These are phyloP conservation scores for Boletus tylopilopsis DNA, from an alignment of 768 basidiomycete genomes.

Conservation along the genomic window DNA sequence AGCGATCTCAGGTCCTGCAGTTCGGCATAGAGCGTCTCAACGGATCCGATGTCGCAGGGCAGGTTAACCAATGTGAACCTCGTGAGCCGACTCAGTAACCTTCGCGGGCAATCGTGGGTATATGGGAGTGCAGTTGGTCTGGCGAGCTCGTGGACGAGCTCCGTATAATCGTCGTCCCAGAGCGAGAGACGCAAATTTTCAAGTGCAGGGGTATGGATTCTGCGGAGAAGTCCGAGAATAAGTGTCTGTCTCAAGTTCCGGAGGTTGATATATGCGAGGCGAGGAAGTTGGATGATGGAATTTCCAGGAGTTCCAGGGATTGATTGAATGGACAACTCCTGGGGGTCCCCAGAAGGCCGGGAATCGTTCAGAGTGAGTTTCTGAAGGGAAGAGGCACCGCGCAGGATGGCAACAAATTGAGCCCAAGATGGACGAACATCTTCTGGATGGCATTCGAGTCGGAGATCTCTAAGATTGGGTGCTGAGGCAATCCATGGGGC, in stretches of 20 bases:
- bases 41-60: constrained; percentile 36
- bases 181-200: constrained; percentile 46
- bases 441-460: constrained; percentile 59
- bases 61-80: constrained; percentile 48
- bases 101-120: constrained; percentile 33
- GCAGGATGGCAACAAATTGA: constrained; percentile 51
- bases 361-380: constrained; percentile 53
- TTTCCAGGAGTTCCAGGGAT: constrained; percentile 16
- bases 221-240: constrained; percentile 19
- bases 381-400: constrained; percentile 49
- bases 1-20: constrained; percentile 38
- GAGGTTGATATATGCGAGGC: constrained; percentile 36
- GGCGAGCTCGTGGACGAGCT: constrained; percentile 43
- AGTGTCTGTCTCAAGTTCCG: constrained; percentile 56
- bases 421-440: constrained; percentile 62
- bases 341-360: constrained; percentile 47
- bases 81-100: constrained; percentile 43
- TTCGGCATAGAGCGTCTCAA: constrained; percentile 42
- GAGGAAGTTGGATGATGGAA: constrained; percentile 31
- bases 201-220: constrained; percentile 34
- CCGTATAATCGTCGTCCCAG: constrained; percentile 50
- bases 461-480: constrained; percentile 41
- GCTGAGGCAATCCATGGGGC: constrained; percentile 22
- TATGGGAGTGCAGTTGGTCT: constrained; percentile 13
- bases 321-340: constrained; percentile 33